Evolutionary conservation across 2,329 filamentous ascomycete species (phyloP).

Genomic region (Geosmithia flava): DNA sequence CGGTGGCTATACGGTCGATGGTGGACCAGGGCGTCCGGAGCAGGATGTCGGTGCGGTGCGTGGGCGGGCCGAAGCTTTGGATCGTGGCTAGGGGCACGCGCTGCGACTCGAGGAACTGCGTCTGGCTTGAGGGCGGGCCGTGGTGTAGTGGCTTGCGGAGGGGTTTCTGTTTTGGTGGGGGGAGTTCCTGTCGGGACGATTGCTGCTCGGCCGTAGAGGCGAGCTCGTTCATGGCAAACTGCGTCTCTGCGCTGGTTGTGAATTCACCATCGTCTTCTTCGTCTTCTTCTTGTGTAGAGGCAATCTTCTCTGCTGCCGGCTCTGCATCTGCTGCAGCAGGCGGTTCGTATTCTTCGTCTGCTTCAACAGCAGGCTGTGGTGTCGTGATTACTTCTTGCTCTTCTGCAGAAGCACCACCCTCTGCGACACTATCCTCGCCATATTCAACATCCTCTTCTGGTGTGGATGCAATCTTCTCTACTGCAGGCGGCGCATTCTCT

Average conservation of each 20-base stretch:
- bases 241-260: slow-evolving; percentile 18
- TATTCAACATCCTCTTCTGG: background rate
- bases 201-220: slow-evolving; percentile 8
- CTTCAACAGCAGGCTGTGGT: background rate
- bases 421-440: slow-evolving; percentile 5
- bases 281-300: slow-evolving; percentile 10
- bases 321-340: background rate
- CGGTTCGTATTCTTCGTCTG: background rate
- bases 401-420: slow-evolving; percentile 6
- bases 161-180: slow-evolving; percentile 2
- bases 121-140: slow-evolving; percentile 10
- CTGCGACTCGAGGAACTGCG: slow-evolving; percentile 27
- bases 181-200: background rate
- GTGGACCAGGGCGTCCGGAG: slow-evolving; percentile 34
- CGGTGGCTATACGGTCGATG: slow-evolving; percentile 34
- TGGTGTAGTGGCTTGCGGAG: slow-evolving; percentile 15
- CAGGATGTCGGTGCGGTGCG: slow-evolving; percentile 39
- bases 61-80: slow-evolving; percentile 32
- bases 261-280: slow-evolving; percentile 8
- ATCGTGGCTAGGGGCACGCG: slow-evolving; percentile 37
- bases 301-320: slow-evolving; percentile 10
- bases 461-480: background rate
- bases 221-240: slow-evolving; percentile 19
- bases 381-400: background rate
- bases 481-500: background rate